A percentile compares a stretch with the other conserved stretches of the same genome.
Evolutionary conservation across 2,329 filamentous ascomycete species (phyloP).

Genomic region (Diaporthe citri): DNA sequence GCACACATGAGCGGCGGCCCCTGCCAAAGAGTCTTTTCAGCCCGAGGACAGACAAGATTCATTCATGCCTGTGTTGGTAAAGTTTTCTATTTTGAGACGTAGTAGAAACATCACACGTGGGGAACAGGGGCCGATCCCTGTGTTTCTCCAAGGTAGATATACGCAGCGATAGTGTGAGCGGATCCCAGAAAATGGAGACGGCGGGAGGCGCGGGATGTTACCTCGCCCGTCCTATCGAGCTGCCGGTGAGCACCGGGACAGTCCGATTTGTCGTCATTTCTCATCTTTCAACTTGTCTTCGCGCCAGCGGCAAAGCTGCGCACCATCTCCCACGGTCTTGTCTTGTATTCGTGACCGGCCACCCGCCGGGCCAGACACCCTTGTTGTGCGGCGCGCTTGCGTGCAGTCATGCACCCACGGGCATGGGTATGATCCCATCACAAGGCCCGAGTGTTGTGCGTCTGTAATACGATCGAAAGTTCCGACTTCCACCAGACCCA

Average conservation of each 20-base stretch:
- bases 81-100: conserved; percentile 18
- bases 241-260: not conserved
- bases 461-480: conserved; percentile 8
- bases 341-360: not conserved
- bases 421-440: not conserved
- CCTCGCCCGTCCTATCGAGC: conserved; percentile 12
- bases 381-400: conserved; percentile 5
- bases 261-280: conserved; percentile 9
- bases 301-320: not conserved
- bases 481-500: not conserved
- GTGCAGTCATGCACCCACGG: conserved; percentile 5
- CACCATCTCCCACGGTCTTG: not conserved
- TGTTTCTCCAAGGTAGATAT: not conserved
- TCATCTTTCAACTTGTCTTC: not conserved
- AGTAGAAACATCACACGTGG: conserved; percentile 8
- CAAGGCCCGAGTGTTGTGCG: conserved; percentile 8
- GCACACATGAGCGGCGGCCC: not conserved
- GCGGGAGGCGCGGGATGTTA: conserved; percentile 19
- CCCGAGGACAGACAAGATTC: not conserved
- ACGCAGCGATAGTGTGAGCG: conserved; percentile 1
- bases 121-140: conserved; percentile 6
- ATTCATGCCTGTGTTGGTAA: too few relatives aligned
- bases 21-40: not conserved
- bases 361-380: not conserved
- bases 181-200: conserved; percentile 24